Evolutionary conservation across 805 yeast species (phyloP), one percentile per base, ranked within the genome.

Genomic region (Brettanomyces custersianus): DNA sequence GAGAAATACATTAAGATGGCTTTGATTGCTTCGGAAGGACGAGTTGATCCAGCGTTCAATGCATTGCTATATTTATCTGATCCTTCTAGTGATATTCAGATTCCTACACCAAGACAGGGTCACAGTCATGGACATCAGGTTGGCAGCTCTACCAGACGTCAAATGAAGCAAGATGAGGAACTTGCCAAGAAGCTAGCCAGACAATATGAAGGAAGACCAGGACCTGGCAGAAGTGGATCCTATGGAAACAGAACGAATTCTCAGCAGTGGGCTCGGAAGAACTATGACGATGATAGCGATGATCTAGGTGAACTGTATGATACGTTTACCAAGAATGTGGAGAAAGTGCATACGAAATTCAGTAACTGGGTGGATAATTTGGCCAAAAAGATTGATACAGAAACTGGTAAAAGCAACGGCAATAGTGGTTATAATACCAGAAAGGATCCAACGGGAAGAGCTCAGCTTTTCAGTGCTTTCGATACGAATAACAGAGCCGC

Each of bases 1-100:
- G 81, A 72, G 21, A 72, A 76, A 42, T 72, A 77, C 47, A 66
- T 85, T 42, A 74, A 77, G 37, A 87, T 94, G 20, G 79, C 85
- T 1, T 64, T 88, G 38, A 83, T 92, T 53, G 97, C 97, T 3
- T 76, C 94, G 15, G 74, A 70, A 33, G 95, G 94, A 20, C 66
- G 71, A 33, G 55, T 85, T 30, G 96, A 86, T 47, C 78, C 83
- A 1, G 94, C 96, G 1, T 90, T 90, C 64, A 82, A 80, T 55
- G 96, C 96, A 0, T 63, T 88, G 48, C 64, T 90, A 40, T 85
- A 72, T 46, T 60, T 85, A 37, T 77, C 84, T 13, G 96, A 88
- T 57, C 90, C 90, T 8, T 54, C 66, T 3, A 66, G 67, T 41
- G 68, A 68, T 41, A 75, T 79, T 11, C 73, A 70, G 41, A 63